Evolutionary conservation across 441 rosid genomes (phyloP).

Genomic region (Adansonia madagascariensis): DNA sequence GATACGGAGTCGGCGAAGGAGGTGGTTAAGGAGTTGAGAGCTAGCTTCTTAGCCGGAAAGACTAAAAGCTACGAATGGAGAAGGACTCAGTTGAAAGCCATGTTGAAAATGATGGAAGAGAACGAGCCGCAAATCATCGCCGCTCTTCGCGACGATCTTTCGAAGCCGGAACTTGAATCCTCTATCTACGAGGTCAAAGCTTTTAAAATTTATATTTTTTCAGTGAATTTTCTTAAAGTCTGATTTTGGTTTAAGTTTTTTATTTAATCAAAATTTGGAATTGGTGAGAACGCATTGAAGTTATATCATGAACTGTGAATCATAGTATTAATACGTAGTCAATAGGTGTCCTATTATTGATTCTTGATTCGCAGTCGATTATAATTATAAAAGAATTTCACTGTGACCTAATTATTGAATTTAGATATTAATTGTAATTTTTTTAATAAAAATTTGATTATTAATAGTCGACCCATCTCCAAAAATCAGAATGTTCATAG

Average conservation of each 20-base stretch:
- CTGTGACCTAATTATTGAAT: background rate
- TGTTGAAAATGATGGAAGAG: slow-evolving; percentile 53
- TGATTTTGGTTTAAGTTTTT: background rate
- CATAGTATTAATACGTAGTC: background rate
- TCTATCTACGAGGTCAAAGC: slow-evolving; percentile 52
- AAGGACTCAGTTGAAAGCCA: slow-evolving; percentile 51
- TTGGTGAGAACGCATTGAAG: background rate
- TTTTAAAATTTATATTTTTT: background rate
- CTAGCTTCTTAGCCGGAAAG: slow-evolving; percentile 45
- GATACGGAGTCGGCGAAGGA: slow-evolving; percentile 46
- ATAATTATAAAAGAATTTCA: background rate
- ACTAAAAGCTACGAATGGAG: slow-evolving; percentile 71
- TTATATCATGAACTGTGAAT: slow-evolving; percentile 1
- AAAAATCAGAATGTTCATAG: background rate
- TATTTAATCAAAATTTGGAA: background rate
- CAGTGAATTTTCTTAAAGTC: background rate
- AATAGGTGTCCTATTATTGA: background rate
- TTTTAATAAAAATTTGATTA: background rate
- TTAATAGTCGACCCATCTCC: background rate
- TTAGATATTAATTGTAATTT: background rate
- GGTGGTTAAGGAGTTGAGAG: slow-evolving; percentile 49
- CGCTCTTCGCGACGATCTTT: slow-evolving; percentile 65
- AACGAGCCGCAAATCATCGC: slow-evolving; percentile 58
- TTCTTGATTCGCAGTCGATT: background rate
- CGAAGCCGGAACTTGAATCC: slow-evolving; percentile 70